These are phyloP conservation scores for Euphorbia pulcherrima DNA, from an alignment of 345 rosid genomes.

Conservation along the genomic window DNA sequence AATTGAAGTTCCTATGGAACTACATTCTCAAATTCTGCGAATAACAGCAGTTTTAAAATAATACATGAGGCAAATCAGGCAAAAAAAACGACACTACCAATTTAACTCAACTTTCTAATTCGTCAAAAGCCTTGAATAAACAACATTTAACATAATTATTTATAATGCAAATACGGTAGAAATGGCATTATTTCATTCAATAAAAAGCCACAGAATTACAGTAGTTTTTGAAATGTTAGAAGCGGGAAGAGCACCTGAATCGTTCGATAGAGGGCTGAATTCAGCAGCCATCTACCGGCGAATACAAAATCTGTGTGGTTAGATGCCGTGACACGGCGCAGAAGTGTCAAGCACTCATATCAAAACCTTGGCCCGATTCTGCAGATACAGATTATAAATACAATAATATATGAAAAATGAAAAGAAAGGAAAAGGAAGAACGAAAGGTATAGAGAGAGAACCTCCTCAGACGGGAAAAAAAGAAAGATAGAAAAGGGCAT, in stretches of 20 bases:
- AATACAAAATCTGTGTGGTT: background rate
- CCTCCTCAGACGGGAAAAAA: constrained; percentile 43
- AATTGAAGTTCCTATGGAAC: background rate
- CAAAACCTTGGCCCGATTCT: constrained; percentile 34
- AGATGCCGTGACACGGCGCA: constrained; percentile 12
- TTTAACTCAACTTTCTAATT: no score
- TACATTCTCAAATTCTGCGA: background rate
- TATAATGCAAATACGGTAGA: no score
- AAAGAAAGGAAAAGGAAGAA: constrained; percentile 1
- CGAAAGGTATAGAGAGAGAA: constrained; percentile 9
- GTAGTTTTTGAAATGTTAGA: background rate
- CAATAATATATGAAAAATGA: no score
- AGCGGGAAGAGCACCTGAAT: constrained; percentile 17
- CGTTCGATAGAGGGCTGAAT: constrained; percentile 33
- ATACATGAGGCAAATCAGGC: background rate
- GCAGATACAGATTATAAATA: constrained; percentile 11
- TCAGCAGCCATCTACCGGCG: constrained; percentile 34
- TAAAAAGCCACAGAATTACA: background rate
- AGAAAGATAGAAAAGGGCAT: constrained; percentile 21
- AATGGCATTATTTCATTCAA: background rate
- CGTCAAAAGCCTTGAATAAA: no score
- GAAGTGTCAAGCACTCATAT: constrained; percentile 11
- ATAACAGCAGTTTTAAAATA: background rate
- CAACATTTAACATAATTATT: no score
- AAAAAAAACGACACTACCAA: background rate